Conservation (phyloP, 192 early-diverging fungal species). For the Spizellomyces punctatus region DNA sequence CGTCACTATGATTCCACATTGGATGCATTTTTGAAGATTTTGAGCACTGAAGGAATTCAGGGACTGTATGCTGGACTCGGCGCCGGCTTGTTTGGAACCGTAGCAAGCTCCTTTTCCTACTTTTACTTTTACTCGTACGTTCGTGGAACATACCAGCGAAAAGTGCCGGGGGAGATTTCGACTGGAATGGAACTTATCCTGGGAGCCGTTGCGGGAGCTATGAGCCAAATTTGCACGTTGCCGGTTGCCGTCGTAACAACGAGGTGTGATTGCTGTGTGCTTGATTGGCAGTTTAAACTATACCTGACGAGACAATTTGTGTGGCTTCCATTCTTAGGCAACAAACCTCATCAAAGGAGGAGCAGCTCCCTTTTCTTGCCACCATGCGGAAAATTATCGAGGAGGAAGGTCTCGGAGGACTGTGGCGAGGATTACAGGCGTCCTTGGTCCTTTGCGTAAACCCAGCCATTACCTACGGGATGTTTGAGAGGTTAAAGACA, state of each 20-base stretch:
- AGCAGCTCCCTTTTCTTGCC: conserved; percentile 64
- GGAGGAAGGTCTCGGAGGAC: conserved; percentile 75
- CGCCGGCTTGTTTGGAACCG: conserved; percentile 72
- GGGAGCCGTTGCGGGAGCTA: conserved; percentile 87
- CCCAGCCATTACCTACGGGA: conserved; percentile 96
- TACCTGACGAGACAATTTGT: background rate
- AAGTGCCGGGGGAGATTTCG: conserved; percentile 57
- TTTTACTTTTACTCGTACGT: conserved; percentile 61
- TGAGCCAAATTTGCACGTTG: conserved; percentile 86
- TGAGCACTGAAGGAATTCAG: conserved; percentile 76
- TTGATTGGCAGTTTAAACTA: conserved; percentile 29
- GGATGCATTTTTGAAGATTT: conserved; percentile 84
- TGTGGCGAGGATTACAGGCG: conserved; percentile 92
- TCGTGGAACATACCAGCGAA: conserved; percentile 41
- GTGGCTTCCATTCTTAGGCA: conserved; percentile 52
- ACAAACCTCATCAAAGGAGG: conserved; percentile 73
- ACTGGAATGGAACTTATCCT: conserved; percentile 84
- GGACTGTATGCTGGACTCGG: conserved; percentile 90
- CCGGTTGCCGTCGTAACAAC: conserved; percentile 95
- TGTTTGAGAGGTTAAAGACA: conserved; percentile 79
- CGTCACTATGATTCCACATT: conserved; percentile 64
- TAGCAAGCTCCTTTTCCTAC: conserved; percentile 56
- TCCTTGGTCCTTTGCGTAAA: conserved; percentile 90
- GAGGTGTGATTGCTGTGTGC: too few species aligned
- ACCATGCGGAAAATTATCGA: conserved; percentile 72